Evolutionary conservation across 2,329 filamentous ascomycete species (phyloP).

Genomic region (Apiospora phragmitis): DNA sequence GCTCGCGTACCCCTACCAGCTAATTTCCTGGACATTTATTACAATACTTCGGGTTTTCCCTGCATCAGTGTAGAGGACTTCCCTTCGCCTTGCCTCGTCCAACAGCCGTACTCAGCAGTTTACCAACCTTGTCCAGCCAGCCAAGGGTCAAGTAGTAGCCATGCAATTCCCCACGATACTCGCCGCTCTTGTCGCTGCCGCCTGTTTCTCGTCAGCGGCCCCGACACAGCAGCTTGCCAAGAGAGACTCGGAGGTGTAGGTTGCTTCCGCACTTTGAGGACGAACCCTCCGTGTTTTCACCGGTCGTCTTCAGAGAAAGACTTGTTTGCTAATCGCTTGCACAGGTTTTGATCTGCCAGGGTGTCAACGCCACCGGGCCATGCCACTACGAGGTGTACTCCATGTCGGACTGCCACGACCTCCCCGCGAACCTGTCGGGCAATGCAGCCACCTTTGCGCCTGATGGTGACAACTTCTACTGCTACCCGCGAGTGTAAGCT

Average conservation of each 20-base stretch:
- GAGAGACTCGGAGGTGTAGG: conserved; percentile 50
- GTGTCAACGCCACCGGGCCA: conserved; percentile 47
- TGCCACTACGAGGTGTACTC: conserved; percentile 46
- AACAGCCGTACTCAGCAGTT: background rate
- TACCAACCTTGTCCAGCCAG: background rate
- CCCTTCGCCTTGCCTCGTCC: background rate
- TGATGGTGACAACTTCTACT: conserved; percentile 49
- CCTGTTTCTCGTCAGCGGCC: conserved; percentile 25
- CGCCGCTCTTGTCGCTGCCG: conserved; percentile 23
- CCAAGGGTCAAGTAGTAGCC: background rate
- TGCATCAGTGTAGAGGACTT: background rate
- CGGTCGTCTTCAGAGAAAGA: background rate
- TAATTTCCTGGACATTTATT: background rate
- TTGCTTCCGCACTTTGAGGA: conserved; percentile 17
- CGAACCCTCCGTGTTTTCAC: conserved; percentile 1
- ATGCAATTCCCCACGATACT: conserved; percentile 29
- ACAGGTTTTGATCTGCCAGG: conserved; percentile 52
- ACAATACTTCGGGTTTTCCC: background rate
- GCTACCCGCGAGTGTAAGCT: conserved; percentile 42
- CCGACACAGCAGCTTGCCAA: conserved; percentile 35
- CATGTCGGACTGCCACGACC: conserved; percentile 46
- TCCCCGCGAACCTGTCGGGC: conserved; percentile 38
- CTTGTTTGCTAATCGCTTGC: background rate
- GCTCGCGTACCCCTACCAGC: background rate
- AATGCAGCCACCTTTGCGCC: conserved; percentile 52